These are phyloP conservation scores for Leccinum pellstonianum DNA, from an alignment of 768 basidiomycete species.

Conservation along the genomic window DNA sequence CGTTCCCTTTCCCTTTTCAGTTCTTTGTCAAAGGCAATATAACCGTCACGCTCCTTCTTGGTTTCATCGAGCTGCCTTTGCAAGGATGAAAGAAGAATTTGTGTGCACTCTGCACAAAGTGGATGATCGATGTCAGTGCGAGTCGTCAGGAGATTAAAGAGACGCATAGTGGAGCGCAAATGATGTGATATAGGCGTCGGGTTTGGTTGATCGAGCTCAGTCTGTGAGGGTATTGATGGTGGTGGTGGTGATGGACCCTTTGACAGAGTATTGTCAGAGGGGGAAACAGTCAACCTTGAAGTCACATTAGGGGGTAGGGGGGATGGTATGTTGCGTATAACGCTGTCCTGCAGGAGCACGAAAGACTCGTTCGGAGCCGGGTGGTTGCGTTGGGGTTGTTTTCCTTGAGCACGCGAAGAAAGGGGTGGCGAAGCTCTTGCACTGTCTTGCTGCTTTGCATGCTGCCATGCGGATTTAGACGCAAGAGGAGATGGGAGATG, in stretches of 20 bases:
- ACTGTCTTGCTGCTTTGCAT: constrained; percentile 43
- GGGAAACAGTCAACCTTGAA: constrained; percentile 42
- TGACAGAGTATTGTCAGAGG: constrained; percentile 33
- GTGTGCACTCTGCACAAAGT: constrained; percentile 92
- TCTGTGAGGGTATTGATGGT: constrained; percentile 33
- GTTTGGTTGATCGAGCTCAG: constrained; percentile 54
- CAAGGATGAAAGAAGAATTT: constrained; percentile 71
- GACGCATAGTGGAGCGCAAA: constrained; percentile 67
- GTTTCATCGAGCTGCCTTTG: constrained; percentile 85
- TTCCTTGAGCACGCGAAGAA: constrained; percentile 58
- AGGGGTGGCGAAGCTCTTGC: constrained; percentile 37
- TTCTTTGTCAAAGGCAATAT: constrained; percentile 90
- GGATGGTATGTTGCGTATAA: constrained; percentile 68
- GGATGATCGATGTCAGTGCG: constrained; percentile 88
- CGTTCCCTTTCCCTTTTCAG: constrained; percentile 78
- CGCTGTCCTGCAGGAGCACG: constrained; percentile 84
- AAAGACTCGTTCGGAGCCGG: constrained; percentile 83
- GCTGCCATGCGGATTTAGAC: constrained; percentile 64
- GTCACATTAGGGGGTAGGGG: constrained; percentile 41
- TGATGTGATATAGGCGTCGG: constrained; percentile 78
- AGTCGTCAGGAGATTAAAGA: constrained; percentile 76
- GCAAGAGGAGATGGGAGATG: constrained; percentile 48
- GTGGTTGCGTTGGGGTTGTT: constrained; percentile 53
- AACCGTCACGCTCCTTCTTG: constrained; percentile 88
- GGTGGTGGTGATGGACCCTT: constrained; percentile 28